Conservation (phyloP, 805 yeast species). For the Candida nemodendra region DNA sequence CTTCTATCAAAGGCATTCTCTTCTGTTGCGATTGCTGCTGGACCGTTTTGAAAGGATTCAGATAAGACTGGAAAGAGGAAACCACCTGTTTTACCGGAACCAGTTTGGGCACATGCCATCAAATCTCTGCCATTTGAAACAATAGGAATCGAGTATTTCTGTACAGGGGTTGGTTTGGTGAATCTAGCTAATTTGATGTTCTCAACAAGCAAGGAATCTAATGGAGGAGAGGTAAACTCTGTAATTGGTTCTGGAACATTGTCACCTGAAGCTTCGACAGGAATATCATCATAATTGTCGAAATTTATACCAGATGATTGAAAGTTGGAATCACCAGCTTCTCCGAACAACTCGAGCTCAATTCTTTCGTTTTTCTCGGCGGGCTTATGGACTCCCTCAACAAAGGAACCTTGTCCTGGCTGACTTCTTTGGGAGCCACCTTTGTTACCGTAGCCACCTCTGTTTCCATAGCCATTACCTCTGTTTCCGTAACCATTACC, state of each 20-base stretch:
- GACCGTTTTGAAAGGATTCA: conserved; percentile 86
- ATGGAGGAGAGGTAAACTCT: conserved; percentile 87
- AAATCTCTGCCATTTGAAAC: conserved; percentile 71
- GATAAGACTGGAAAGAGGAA: conserved; percentile 96
- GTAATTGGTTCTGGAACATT: conserved; percentile 92
- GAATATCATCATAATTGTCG: conserved; percentile 97
- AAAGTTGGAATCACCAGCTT: conserved; percentile 65
- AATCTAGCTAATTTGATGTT: conserved; percentile 88
- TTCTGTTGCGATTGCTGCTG: conserved; percentile 54
- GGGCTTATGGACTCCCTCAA: conserved; percentile 84
- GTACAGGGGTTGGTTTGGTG: conserved; percentile 95
- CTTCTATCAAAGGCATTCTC: conserved; percentile 53
- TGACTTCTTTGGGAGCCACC: conserved; percentile 35
- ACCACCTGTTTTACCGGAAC: conserved; percentile 99
- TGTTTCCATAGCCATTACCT: conserved; percentile 33
- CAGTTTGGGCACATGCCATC: conserved; percentile 96
- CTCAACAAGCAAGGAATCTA: conserved; percentile 80
- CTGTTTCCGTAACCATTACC: conserved; percentile 34
- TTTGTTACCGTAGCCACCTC: conserved; percentile 33
- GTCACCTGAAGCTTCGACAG: conserved; percentile 96
- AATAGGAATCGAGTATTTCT: conserved; percentile 83
- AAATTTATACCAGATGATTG: conserved; percentile 98
- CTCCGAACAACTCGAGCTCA: conserved; percentile 84
- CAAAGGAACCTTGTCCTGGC: conserved; percentile 74
- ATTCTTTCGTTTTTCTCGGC: conserved; percentile 66